Evolutionary conservation across 805 yeast species (phyloP).

Genomic region (Wickerhamiella hasegawae): DNA sequence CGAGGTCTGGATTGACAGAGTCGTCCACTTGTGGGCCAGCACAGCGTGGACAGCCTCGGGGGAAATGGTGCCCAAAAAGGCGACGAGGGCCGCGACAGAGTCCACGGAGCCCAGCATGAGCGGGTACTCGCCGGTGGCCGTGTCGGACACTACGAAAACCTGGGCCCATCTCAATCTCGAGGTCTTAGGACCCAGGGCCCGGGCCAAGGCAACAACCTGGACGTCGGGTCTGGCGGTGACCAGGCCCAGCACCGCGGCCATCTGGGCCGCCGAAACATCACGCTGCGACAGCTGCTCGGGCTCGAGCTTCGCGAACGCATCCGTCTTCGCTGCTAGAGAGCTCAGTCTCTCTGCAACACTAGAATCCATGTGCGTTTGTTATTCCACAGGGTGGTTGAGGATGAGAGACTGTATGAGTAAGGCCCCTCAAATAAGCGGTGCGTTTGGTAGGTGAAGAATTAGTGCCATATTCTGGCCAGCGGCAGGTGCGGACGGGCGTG

Average conservation of each 20-base stretch:
- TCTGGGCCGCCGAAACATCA: conserved; percentile 6
- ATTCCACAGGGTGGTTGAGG: neutral
- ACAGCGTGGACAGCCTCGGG: conserved; percentile 8
- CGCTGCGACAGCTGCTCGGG: conserved; percentile 6
- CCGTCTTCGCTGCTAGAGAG: conserved; percentile 8
- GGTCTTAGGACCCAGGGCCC: conserved; percentile 5
- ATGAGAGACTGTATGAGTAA: too few species aligned
- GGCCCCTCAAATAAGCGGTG: too few species aligned
- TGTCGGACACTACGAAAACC: conserved; percentile 1
- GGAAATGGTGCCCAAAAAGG: conserved; percentile 2
- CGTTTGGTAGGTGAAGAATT: neutral
- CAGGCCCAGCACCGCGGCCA: conserved; percentile 7
- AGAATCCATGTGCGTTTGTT: conserved; percentile 5
- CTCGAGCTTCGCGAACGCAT: conserved; percentile 6
- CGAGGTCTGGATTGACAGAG: conserved; percentile 5
- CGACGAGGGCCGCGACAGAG: conserved; percentile 4
- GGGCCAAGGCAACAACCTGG: conserved; percentile 5
- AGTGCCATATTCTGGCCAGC: neutral
- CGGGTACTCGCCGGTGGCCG: neutral
- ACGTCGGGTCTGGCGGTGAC: conserved; percentile 9
- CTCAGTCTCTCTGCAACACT: conserved; percentile 8
- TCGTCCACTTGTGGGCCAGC: conserved; percentile 5
- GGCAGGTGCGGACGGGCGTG: neutral
- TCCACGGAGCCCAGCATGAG: conserved; percentile 4
- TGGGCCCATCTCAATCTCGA: conserved; percentile 5